phyloP scores from a whole-genome alignment of 345 rosid genomes.

The Linum trigynum region DNA sequence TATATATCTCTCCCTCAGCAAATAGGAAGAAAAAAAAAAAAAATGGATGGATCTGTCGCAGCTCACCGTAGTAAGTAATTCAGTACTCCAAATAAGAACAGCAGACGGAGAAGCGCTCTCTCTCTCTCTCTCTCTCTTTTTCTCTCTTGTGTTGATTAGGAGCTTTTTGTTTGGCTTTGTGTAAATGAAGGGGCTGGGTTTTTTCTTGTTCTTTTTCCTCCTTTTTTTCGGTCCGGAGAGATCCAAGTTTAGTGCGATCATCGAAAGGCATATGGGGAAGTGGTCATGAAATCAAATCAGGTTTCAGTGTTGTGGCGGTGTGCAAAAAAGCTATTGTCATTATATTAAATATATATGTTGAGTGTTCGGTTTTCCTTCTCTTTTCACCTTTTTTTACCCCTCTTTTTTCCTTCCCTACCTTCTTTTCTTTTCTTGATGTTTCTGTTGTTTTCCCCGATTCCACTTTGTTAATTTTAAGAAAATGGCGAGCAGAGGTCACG shows the following conservation, averaged over 20 bases:
- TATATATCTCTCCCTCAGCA: too few relatives aligned
- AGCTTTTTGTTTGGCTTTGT: too few relatives aligned
- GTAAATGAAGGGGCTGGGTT: too few relatives aligned
- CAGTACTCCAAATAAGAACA: too few relatives aligned
- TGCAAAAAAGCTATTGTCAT: neutral
- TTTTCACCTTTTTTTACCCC: neutral
- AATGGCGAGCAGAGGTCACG: too few relatives aligned
- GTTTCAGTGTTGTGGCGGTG: neutral
- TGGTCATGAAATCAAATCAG: neutral
- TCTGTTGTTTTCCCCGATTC: neutral
- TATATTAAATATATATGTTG: neutral
- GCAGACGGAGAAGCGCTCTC: too few relatives aligned
- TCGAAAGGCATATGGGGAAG: neutral
- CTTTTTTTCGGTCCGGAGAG: neutral
- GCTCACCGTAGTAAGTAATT: too few relatives aligned
- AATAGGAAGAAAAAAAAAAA: too few relatives aligned
- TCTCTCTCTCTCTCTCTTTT: too few relatives aligned
- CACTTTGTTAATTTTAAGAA: neutral
- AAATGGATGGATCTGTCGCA: too few relatives aligned
- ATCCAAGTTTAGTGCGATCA: too few relatives aligned
- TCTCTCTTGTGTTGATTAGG: too few relatives aligned
- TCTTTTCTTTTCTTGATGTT: neutral
- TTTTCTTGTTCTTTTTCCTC: neutral
- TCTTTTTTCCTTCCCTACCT: neutral
- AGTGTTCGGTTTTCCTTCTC: neutral